Evolutionary conservation across 768 basidiomycete genomes (phyloP).

Genomic region (Tricholomella constricta): DNA sequence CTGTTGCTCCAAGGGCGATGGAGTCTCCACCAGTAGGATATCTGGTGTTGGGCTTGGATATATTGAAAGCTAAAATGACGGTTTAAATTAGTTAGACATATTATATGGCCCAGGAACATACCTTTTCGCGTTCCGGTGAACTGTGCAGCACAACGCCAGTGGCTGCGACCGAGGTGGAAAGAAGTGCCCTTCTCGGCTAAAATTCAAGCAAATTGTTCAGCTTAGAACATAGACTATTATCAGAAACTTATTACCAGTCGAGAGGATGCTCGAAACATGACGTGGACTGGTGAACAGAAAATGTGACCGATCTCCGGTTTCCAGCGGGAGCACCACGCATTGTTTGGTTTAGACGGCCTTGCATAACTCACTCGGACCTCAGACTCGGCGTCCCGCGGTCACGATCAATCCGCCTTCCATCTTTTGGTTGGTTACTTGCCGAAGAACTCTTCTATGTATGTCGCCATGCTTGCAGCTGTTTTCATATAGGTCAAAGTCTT

Average conservation of each 20-base stretch:
- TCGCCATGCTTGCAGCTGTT: no score
- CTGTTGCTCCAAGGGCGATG: constrained; percentile 73
- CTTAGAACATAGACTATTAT: background rate
- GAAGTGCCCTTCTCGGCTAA: constrained; percentile 37
- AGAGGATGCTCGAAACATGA: constrained; percentile 20
- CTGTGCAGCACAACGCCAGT: constrained; percentile 33
- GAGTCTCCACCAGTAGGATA: constrained; percentile 72
- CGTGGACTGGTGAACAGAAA: background rate
- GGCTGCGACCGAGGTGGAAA: constrained; percentile 35
- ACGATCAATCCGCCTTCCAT: no score
- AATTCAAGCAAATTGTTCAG: background rate
- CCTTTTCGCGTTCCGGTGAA: constrained; percentile 31
- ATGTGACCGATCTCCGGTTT: constrained; percentile 4
- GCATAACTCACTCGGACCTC: no score
- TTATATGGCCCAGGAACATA: constrained; percentile 13
- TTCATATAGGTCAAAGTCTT: no score
- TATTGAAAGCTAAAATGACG: constrained; percentile 72
- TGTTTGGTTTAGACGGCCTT: background rate
- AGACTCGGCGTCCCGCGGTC: no score
- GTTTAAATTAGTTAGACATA: background rate
- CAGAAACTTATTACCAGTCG: constrained; percentile 13
- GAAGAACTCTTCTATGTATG: no score
- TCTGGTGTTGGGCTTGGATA: constrained; percentile 68
- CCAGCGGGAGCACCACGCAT: constrained; percentile 1
- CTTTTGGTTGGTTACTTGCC: no score